A percentile compares a stretch with the other conserved stretches of the same genome.
Conservation (phyloP, 345 rosid species). For the Jatropha curcas region DNA sequence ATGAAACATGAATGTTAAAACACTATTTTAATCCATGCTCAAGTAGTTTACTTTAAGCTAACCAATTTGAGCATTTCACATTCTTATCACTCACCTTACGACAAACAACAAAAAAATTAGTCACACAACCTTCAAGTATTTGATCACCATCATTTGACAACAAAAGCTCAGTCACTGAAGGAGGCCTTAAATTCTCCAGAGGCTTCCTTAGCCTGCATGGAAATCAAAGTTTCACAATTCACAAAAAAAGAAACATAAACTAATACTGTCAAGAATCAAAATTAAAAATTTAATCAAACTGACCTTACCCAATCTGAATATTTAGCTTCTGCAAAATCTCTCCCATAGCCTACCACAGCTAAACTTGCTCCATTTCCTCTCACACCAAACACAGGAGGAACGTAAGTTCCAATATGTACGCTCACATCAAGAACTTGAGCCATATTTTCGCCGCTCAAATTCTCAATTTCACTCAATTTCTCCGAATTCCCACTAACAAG, state of each 20-base stretch:
- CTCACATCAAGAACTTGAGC: conserved; percentile 47
- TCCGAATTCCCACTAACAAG: conserved; percentile 61
- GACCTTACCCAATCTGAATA: conserved; percentile 91
- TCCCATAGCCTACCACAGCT: conserved; percentile 79
- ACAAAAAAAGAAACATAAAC: background rate
- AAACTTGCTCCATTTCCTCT: conserved; percentile 53
- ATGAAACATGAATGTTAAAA: background rate
- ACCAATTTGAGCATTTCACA: conserved; percentile 8
- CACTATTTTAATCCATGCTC: background rate
- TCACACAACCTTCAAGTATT: conserved; percentile 73
- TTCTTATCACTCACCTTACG: conserved; percentile 48
- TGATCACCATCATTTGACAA: conserved; percentile 84
- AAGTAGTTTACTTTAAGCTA: background rate
- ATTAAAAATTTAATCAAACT: conserved; percentile 8
- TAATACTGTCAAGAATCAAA: background rate
- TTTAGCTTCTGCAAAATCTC: conserved; percentile 70
- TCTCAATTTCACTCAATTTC: conserved; percentile 31
- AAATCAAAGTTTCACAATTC: conserved; percentile 15
- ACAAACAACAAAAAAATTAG: conserved; percentile 71
- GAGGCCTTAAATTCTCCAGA: conserved; percentile 77
- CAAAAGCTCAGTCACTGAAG: conserved; percentile 66
- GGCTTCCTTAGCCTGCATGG: conserved; percentile 68
- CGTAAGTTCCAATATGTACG: conserved; percentile 59
- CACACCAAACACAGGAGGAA: conserved; percentile 56
- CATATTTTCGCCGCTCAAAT: conserved; percentile 20